Percentiles rank a stretch among this genome's conserved stretches.
These are phyloP conservation scores for Arthroderma uncinatum DNA, from an alignment of 2,329 filamentous ascomycete genomes.

Conservation along the genomic window DNA sequence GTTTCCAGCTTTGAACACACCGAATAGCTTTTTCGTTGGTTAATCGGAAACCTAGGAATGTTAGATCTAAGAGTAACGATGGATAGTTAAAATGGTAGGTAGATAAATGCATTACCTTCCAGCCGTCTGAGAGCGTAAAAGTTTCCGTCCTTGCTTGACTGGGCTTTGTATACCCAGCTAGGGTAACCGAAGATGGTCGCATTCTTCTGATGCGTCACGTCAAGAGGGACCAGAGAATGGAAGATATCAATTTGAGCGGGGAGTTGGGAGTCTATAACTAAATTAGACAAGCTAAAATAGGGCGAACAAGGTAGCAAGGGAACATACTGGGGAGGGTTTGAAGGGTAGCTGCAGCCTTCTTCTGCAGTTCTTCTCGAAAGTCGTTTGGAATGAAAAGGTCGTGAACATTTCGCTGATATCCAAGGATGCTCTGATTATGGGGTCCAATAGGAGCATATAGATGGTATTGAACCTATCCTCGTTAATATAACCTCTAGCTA, in stretches of 20 bases:
- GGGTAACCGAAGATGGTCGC: conserved; percentile 71
- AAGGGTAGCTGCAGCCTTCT: conserved; percentile 71
- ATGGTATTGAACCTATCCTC: conserved; percentile 68
- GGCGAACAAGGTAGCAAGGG: background rate
- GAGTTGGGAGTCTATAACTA: conserved; percentile 49
- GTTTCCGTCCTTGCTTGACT: conserved; percentile 75
- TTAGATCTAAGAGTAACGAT: background rate
- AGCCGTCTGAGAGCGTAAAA: conserved; percentile 79
- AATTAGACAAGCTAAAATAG: background rate
- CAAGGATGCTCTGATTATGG: conserved; percentile 66
- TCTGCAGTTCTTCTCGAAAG: conserved; percentile 76
- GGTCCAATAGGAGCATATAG: conserved; percentile 80
- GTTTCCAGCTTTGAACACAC: conserved; percentile 79
- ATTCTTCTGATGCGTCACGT: conserved; percentile 69
- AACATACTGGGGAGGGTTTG: conserved; percentile 68
- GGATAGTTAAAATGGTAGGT: too few relatives aligned
- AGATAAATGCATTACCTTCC: conserved; percentile 53
- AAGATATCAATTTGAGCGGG: conserved; percentile 72
- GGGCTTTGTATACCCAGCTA: conserved; percentile 92
- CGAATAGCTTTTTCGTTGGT: conserved; percentile 83
- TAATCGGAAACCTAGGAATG: conserved; percentile 57
- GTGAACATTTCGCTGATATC: conserved; percentile 76
- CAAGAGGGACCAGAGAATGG: conserved; percentile 81
- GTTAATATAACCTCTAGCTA: conserved; percentile 5
- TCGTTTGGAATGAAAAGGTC: conserved; percentile 89